Base-by-base conservation (phyloP, 2,329 filamentous ascomycete genomes). In the Sarocladium kiliense region DNA sequence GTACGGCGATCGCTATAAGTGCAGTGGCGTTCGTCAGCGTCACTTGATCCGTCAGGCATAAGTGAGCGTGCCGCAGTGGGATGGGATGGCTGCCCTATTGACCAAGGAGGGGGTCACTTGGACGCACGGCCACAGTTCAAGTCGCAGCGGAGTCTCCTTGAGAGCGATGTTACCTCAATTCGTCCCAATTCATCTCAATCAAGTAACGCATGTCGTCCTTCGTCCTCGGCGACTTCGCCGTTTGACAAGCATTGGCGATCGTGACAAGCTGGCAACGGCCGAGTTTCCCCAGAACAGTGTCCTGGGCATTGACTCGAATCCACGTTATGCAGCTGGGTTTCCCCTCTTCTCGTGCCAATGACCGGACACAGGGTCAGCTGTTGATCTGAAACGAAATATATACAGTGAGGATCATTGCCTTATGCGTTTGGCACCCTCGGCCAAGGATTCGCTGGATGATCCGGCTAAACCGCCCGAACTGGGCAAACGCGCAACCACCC, bases 391-490 rank as follows among this genome's bases (percentile, higher is more conserved):
- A 51, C 47, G 47, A 36, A 5, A 21, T 51, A 36, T 34, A 51
- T 34, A 34, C 47, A 21, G 10, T 23, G 47, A 51, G 47, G 47
- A 51, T 51, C 47, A 32, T 51, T 51, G 47, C 47, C 47, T 51
- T 36, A 51, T 51, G 47, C 47, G 47, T 32, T n/a, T 36, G 4
- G 7, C 47, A 34, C 26, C 23, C 47, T 3, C n/a, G 18, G 30
- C 47, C 47, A 51, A 32, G 27, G n/a, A 51, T 21, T 36, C 47
- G 26, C 47, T 36, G 47, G 47, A 21, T 51, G 30, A 51, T 47
- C 44, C 44, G 44, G 44, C 25, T 47, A 51, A 51, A 34, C 11
- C 26, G 27, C 21, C 47, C 19, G 44, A 27, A 34, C 30, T 34
- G 27, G 47, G 47, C 26, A 21, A 45, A 51, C 12, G 47, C 47